Evolutionary conservation across 805 yeast genomes (phyloP).

Genomic region (Cyberlindnera xishuangbannaensis): DNA sequence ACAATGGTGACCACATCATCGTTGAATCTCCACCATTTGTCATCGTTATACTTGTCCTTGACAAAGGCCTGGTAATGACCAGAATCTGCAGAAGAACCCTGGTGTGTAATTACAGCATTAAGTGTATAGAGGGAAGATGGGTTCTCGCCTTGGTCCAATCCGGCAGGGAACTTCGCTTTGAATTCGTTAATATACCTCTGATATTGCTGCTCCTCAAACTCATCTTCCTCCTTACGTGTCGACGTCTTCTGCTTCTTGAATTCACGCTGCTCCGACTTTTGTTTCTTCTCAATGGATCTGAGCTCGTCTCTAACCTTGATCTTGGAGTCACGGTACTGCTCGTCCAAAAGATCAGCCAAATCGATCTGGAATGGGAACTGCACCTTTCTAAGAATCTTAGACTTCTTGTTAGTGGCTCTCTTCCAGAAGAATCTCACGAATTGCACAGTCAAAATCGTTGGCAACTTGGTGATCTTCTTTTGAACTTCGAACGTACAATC

Average conservation of each 20-base stretch:
- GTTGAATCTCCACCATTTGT: slow-evolving; percentile 90
- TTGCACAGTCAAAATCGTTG: slow-evolving; percentile 83
- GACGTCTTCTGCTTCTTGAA: slow-evolving; percentile 52
- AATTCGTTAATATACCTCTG: slow-evolving; percentile 45
- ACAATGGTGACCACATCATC: slow-evolving; percentile 83
- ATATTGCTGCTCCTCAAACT: slow-evolving; percentile 40
- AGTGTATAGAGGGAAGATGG: slow-evolving; percentile 86
- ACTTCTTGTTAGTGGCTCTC: slow-evolving; percentile 81
- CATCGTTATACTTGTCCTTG: slow-evolving; percentile 65
- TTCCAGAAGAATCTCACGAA: slow-evolving; percentile 97
- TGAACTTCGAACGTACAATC: slow-evolving; percentile 65
- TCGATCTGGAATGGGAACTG: slow-evolving; percentile 93
- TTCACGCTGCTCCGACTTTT: slow-evolving; percentile 65
- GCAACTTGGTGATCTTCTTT: slow-evolving; percentile 64
- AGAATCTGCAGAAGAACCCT: slow-evolving; percentile 92
- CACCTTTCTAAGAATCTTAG: slow-evolving; percentile 90
- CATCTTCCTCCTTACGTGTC: slow-evolving; percentile 47
- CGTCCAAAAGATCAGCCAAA: slow-evolving; percentile 77
- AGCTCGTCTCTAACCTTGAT: slow-evolving; percentile 70
- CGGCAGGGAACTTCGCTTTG: slow-evolving; percentile 40
- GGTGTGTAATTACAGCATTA: slow-evolving; percentile 81
- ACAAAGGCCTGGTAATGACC: slow-evolving; percentile 96
- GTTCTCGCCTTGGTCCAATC: slow-evolving; percentile 57
- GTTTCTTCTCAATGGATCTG: slow-evolving; percentile 68
- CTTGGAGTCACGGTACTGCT: slow-evolving; percentile 61